Conservation (phyloP, 768 basidiomycete genomes). For the Russula sp. region DNA sequence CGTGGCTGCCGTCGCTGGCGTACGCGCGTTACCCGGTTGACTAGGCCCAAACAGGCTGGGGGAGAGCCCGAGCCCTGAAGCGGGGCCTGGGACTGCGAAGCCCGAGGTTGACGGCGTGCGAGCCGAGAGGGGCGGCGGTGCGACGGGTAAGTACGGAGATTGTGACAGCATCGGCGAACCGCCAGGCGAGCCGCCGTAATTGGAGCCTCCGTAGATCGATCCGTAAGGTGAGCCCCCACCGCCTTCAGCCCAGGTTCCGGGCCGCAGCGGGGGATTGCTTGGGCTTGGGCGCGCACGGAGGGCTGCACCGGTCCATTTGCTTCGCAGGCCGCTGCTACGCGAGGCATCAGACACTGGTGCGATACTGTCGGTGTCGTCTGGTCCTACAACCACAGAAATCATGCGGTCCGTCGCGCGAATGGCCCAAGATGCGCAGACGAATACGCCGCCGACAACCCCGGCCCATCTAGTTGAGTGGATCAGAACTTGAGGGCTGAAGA, state of each 20-base stretch:
- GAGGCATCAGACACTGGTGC: conserved; percentile 53
- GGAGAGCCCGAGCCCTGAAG: conserved; percentile 15
- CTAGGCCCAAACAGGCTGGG: not conserved
- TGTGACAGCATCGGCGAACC: conserved; percentile 27
- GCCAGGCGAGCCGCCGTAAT: conserved; percentile 32
- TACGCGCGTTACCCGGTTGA: conserved; percentile 4
- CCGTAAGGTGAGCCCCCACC: conserved; percentile 31
- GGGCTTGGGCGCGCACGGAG: conserved; percentile 49
- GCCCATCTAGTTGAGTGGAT: conserved; percentile 42
- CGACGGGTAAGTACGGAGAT: conserved; percentile 27
- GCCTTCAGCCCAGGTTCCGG: conserved; percentile 47
- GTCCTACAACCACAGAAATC: conserved; percentile 46
- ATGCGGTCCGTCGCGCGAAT: conserved; percentile 35
- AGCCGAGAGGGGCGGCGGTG: conserved; percentile 1
- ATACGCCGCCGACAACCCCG: conserved; percentile 91
- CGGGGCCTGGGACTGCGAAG: conserved; percentile 4
- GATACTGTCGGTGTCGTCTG: conserved; percentile 60
- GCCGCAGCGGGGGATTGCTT: conserved; percentile 16
- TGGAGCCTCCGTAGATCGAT: conserved; percentile 10
- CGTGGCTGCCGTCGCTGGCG: conserved; percentile 27
- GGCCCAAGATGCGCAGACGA: conserved; percentile 65
- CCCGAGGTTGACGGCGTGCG: not conserved
- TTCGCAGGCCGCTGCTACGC: conserved; percentile 46
- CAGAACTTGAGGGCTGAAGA: not conserved
- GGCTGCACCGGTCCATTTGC: conserved; percentile 62